Evolutionary conservation across 1,284 basidiomycete genomes (phyloP).

Genomic region (Leccinum laetum): DNA sequence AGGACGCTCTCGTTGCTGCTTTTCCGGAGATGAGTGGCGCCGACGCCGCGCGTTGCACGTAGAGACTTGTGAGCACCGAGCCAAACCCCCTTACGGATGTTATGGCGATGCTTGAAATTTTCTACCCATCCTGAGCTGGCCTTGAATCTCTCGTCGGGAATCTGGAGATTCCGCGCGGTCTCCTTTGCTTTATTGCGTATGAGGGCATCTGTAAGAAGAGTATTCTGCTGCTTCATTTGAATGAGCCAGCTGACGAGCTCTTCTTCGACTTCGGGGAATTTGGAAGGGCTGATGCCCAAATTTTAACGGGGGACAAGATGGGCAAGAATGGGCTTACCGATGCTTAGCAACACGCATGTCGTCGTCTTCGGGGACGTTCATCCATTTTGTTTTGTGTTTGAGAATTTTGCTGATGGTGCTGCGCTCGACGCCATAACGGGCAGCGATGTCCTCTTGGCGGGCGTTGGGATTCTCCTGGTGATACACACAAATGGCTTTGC

Average conservation of each 20-base stretch:
- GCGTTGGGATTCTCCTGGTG: constrained; percentile 61
- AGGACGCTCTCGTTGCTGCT: constrained; percentile 34
- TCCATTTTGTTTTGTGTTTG: constrained; percentile 82
- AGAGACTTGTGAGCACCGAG: constrained; percentile 38
- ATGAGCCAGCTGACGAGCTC: constrained; percentile 63
- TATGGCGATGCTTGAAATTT: constrained; percentile 84
- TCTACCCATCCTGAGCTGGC: constrained; percentile 91
- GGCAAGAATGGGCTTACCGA: constrained; percentile 43
- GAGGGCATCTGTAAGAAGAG: constrained; percentile 64
- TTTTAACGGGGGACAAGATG: constrained; percentile 9
- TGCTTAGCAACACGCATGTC: constrained; percentile 61
- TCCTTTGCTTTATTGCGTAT: constrained; percentile 75
- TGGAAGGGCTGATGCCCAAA: constrained; percentile 53
- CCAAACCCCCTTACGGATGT: constrained; percentile 69
- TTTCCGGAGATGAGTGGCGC: constrained; percentile 36
- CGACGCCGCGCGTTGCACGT: constrained; percentile 30
- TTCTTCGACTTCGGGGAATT: constrained; percentile 78
- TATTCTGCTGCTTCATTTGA: constrained; percentile 49
- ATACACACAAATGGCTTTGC: constrained; percentile 77
- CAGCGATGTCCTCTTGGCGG: constrained; percentile 82
- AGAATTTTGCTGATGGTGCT: constrained; percentile 95
- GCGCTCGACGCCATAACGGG: constrained; percentile 77
- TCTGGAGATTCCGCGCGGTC: constrained; percentile 58
- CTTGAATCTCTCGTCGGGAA: constrained; percentile 78
- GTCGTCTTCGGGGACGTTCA: constrained; percentile 62